Base-by-base conservation (phyloP, 495 filamentous ascomycete species). In the Immersiella caudata region DNA sequence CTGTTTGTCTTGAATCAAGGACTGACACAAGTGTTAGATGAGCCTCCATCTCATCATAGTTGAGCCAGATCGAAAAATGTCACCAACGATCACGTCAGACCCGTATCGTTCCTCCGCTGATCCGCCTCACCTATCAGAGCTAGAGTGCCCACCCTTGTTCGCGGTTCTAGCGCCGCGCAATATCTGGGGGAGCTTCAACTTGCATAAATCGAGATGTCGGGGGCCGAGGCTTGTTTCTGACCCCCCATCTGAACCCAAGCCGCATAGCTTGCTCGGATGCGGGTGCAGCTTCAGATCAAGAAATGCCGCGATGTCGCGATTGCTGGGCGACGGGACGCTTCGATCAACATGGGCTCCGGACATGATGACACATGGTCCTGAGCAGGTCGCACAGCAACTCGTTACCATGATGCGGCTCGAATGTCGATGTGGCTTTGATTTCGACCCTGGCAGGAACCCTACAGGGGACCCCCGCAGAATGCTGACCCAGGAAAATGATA, bases 61-160 rank as follows among this genome's bases (percentile, higher is more conserved):
- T 12, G 16, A 6, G 40, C 16, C 29, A 33, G 29, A 46, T 18
- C 40, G 16, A 46, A 12, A 46, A 46, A 12, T 2, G 16, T 46
- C 40, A n/a, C 11, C 11, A 46, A 46, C 11, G 40, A 55, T 55
- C 52, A 55, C 52, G 52, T 55, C 52, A 55, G 52, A 55, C 25
- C 21, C 21, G 52, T 55, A 55, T 55, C 25, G 52, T 24, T 55
- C 52, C 52, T 55, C 25, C 52, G 52, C 52, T 22, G 52, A 26
- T 46, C 20, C 52, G 20, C 20, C 16, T n/a, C 52, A 55, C 25
- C 52, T 22, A 11, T n/a, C 52, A 24, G 8, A 55, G 52, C 52
- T 33, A 33, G 29, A 33, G 29, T 8, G 29, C 29, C 4, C 3
- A 22, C 25, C 52, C 20, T 55, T 11, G 7, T 55, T 55, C 52